Evolutionary conservation across 768 basidiomycete genomes (phyloP), one percentile per base, ranked within the genome.

Genomic region (Lactarius hengduanensis): DNA sequence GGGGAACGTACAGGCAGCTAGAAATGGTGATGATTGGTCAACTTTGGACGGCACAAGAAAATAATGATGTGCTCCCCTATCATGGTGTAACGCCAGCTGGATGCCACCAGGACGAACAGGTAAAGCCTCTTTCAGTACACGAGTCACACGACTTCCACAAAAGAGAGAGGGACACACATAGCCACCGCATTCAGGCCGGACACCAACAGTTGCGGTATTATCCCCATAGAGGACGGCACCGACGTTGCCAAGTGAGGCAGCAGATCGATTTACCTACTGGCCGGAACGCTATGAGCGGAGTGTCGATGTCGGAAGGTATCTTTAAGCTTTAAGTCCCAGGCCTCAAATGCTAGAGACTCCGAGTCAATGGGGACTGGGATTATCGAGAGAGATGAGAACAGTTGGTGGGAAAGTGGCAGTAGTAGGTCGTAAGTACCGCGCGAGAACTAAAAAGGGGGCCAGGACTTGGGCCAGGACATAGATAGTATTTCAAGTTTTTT

Each of bases 81-180:
- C 16, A 69, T 36, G 50, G 13, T 16, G 26, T 68, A 63, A 28
- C 68, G 68, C 20, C 61, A 50, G 10, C 68, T 69, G 41, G 20
- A 60, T 28, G 38, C 15, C 55, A n/a, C 56, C 34, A 8, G 3
- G 7, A 20, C 10, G 28, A 54, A 4, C 8, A 60, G 41, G 40
- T 4, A 5, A 26, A 6, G 8, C 8, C 50, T 11, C 22, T 38
- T 28, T 66, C 45, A 57, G 28, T 26, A 20, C 1, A 34, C n/a
- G n/a, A n/a, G n/a, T n/a, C n/a, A n/a, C n/a, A n/a, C 34, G 9
- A 34, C 34, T 34, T 34, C 34, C 34, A 2, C 34, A 34, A 34
- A 34, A 34, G 9, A 34, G 8, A 10, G 1, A 34, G 34, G 38
- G 30, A 59, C 20, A 10, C 3, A 66, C 65, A 10, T 18, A 1